phyloP scores from a whole-genome alignment of 2,329 filamentous ascomycete species.

The Neonectria magnoliae region DNA sequence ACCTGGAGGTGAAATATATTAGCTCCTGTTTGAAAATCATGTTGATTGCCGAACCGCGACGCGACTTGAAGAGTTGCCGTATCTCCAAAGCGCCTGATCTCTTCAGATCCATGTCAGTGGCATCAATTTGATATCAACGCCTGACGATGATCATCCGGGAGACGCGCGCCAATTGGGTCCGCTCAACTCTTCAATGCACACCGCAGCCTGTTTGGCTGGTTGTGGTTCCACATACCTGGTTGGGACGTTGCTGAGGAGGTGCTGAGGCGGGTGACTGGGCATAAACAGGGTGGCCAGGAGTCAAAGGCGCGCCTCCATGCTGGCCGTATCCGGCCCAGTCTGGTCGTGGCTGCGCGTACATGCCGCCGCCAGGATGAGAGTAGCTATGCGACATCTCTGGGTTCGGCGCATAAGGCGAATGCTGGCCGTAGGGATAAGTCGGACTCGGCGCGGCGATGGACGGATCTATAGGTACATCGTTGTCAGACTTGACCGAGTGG shows the following conservation, averaged over 20 bases:
- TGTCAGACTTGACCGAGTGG: constrained; percentile 89
- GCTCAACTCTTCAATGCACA: constrained; percentile 1
- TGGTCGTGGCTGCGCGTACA: constrained; percentile 76
- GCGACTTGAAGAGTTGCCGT: not conserved
- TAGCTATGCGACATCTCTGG: constrained; percentile 89
- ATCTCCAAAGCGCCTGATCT: not conserved
- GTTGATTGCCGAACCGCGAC: not conserved
- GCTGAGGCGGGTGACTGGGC: constrained; percentile 65
- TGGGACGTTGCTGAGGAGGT: constrained; percentile 63
- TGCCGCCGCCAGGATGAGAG: constrained; percentile 67
- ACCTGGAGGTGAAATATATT: constrained; percentile 64
- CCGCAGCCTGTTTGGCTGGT: not conserved
- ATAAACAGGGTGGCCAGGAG: constrained; percentile 64
- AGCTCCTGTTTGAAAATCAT: not conserved
- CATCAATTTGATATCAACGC: not conserved
- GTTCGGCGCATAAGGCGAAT: constrained; percentile 86
- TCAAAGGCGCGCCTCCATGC: constrained; percentile 59
- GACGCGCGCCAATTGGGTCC: not conserved
- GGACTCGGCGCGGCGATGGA: constrained; percentile 94
- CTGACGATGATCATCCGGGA: not conserved
- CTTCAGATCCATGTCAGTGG: too few species aligned
- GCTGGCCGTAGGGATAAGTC: constrained; percentile 84
- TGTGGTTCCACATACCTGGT: constrained; percentile 63
- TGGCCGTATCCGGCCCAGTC: constrained; percentile 78
- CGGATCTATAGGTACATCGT: constrained; percentile 98